phyloP scores from a whole-genome alignment of 257 asterid genomes.

The Voacanga thouarsii region DNA sequence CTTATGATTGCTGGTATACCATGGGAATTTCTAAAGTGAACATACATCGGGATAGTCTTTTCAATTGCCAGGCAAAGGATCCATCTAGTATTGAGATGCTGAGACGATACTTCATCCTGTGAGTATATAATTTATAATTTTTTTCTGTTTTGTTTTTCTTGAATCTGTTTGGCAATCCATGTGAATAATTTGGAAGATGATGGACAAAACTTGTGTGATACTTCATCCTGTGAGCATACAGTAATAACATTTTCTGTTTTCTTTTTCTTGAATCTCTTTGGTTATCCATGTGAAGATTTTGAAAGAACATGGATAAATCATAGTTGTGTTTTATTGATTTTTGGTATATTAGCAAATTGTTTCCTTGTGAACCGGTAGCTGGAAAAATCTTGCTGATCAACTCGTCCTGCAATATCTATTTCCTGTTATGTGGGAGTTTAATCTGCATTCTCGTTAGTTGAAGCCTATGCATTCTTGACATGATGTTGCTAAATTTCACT shows the following conservation, averaged over 20 bases:
- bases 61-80: slow-evolving; percentile 75
- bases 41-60: slow-evolving; percentile 64
- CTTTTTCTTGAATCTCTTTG: background rate
- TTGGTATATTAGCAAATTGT: background rate
- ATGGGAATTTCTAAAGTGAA: slow-evolving; percentile 72
- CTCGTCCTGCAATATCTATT: background rate
- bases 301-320: background rate
- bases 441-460: background rate
- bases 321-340: background rate
- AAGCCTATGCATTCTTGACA: background rate
- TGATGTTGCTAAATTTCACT: background rate
- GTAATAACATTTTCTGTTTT: too few species aligned
- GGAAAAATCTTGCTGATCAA: background rate
- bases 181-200: background rate
- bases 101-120: slow-evolving; percentile 71
- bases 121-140: slow-evolving; percentile 30
- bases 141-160: background rate
- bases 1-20: slow-evolving; percentile 89
- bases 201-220: background rate
- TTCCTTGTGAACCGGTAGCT: background rate
- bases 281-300: background rate
- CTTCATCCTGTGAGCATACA: too few species aligned
- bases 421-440: background rate
- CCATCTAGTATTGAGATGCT: slow-evolving; percentile 87
- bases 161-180: background rate